Evolutionary conservation across 2,329 filamentous ascomycete genomes (phyloP).

Genomic region (Neophaeococcomyces aloes): DNA sequence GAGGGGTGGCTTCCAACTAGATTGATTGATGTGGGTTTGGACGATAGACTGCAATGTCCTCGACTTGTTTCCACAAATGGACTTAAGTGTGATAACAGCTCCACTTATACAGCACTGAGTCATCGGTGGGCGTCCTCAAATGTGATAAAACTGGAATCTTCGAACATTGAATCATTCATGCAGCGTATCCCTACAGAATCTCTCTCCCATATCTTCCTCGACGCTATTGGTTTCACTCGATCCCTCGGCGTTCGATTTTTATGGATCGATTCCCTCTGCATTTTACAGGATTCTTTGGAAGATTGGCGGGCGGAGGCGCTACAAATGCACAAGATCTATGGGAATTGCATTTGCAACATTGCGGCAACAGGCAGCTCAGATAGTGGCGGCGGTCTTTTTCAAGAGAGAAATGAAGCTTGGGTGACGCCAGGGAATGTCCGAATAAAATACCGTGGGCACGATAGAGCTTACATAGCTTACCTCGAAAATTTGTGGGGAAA

Average conservation of each 20-base stretch:
- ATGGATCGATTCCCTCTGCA: constrained; percentile 7
- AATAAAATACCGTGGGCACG: too few relatives aligned
- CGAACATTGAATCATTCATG: background rate
- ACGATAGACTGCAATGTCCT: too few relatives aligned
- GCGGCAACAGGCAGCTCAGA: constrained; percentile 53
- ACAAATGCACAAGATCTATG: background rate
- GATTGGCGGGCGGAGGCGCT: background rate
- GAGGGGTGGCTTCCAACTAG: too few relatives aligned
- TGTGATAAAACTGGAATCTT: background rate
- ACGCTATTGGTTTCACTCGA: background rate
- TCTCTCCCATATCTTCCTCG: constrained; percentile 11
- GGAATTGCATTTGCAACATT: background rate
- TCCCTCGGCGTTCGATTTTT: background rate
- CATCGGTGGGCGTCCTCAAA: background rate
- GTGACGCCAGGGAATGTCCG: too few relatives aligned
- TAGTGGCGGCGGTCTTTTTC: constrained; percentile 18
- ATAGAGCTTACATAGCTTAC: too few relatives aligned
- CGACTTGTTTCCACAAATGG: background rate
- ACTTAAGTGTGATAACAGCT: background rate
- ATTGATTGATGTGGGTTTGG: background rate
- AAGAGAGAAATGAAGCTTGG: too few relatives aligned
- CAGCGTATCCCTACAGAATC: constrained; percentile 1
- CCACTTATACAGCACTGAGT: background rate
- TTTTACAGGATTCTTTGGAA: background rate
- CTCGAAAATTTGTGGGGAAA: background rate